Evolutionary conservation across 2,329 filamentous ascomycete genomes (phyloP), one percentile per base, ranked within the genome.

Genomic region (Exophiala sp.): DNA sequence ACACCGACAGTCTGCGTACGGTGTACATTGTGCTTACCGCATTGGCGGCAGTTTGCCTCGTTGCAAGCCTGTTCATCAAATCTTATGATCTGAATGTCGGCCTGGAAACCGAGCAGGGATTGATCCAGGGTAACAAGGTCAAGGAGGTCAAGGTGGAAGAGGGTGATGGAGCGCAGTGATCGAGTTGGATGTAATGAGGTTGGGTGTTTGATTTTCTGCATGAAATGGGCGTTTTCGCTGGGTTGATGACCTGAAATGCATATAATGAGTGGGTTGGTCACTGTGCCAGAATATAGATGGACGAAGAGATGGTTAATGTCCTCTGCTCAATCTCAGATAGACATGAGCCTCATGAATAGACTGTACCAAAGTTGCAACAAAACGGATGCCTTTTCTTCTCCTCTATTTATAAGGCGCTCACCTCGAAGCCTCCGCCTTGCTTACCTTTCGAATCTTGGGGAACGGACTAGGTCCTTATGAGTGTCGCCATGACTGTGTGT

Each of bases 21-120:
- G 76, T 84, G 14, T 84, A 79, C 77, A 74, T 78, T 21, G 75
- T 82, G 20, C 77, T 82, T 69, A 75, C 75, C 51, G 81, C 69
- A 0, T 68, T 85, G n/a, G 72, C 74, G 9, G 78, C 68, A 0
- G 65, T 79, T 1, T 78, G 77, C 2, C 66, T 83, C 33, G 44
- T 82, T 34, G 68, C 77, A 45, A 82, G 77, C 60, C 55, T 80
- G 1, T 75, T 78, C 56, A 80, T 81, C 2, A 74, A 81, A 63
- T 72, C 68, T 3, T 75, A 78, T 62, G 69, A 71, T 54, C 65
- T 83, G 56, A 71, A 79, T 55, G 68, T 71, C 45, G 74, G 69
- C 44, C 65, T 77, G 60, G 73, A 73, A 57, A 78, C 75, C 1
- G 69, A 76, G 46, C 78, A 79, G 62, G 76, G 75, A 0, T 74